Conservation (phyloP, 164 flowering plant genomes). For the Sedum album region DNA sequence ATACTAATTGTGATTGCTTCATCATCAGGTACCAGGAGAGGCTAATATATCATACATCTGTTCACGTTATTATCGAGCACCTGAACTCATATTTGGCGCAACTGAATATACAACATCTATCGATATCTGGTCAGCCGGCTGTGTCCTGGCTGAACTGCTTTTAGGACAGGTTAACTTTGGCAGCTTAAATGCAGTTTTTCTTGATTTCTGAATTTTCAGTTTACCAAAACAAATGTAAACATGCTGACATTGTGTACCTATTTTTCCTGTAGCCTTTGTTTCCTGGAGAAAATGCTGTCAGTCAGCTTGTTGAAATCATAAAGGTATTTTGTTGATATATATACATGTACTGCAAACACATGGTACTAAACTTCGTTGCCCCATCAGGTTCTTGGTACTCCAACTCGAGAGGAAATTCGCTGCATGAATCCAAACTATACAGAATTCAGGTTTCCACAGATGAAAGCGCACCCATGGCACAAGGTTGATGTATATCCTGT, state of each 20-base stretch:
- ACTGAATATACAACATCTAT: conserved; percentile 58
- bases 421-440: conserved; percentile 67
- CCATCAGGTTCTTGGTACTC: conserved; percentile 59
- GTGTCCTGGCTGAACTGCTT: conserved; percentile 66
- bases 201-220: not conserved
- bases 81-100: conserved; percentile 67
- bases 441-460: conserved; percentile 63
- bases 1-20: not conserved
- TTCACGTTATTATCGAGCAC: conserved; percentile 63
- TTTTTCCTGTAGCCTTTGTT: conserved; percentile 38
- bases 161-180: conserved; percentile 44
- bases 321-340: conserved; percentile 27
- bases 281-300: conserved; percentile 73
- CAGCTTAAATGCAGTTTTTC: not conserved
- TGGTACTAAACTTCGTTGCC: not conserved
- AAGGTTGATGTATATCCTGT: conserved; percentile 28
- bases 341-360: not conserved
- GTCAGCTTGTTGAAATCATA: conserved; percentile 64
- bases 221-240: too few relatives aligned
- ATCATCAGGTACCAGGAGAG: conserved; percentile 47
- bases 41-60: conserved; percentile 63
- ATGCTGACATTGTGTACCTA: conserved; percentile 1
- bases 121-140: conserved; percentile 71
- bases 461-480: conserved; percentile 72
- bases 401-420: conserved; percentile 64